Base-by-base conservation (phyloP, 2,329 filamentous ascomycete species). In the Calonectria pteridis region DNA sequence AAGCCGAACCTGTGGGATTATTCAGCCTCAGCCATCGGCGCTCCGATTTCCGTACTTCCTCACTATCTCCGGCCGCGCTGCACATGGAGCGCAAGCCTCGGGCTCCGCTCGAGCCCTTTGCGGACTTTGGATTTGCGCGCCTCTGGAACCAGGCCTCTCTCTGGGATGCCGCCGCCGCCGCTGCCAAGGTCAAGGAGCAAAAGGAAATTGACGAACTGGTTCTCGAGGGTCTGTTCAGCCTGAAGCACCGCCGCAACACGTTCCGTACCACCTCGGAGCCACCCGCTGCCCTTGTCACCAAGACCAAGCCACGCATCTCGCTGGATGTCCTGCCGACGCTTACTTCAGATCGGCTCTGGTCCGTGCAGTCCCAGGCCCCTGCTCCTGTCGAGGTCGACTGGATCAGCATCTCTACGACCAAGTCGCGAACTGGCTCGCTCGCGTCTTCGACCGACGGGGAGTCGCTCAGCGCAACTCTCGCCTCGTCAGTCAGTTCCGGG, bases 321-420 rank as follows among this genome's bases (percentile, higher is more conserved):
- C 72, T 80, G 59, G 77, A 78, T 50, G 75, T 80, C 69, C 77
- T 85, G 33, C 79, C 80, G 26, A 76, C 71, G 31, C 76, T 86
- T 58, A 77, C 71, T 46, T 85, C 84, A 62, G 79, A 80, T 71
- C 78, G 77, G 62, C 83, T 86, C 64, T 86, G 85, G 85, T 78
- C 77, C 70, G 79, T 81, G 79, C 79, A 66, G 23, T 51, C 72
- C 58, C 72, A 70, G 50, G 50, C 67, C 77, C 70, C 76, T 66
- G 74, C 67, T 59, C 55, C 62, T 51, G 65, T 66, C 65, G 70
- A 73, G 43, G 51, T 72, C 16, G 73, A 81, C 73, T 81, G 79
- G 79, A 72, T 81, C 49, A 68, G 71, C 40, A 63, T 73, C n/a
- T 80, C 79, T 50, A 75, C 79, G 59, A 68, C 71, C 59, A 67